A percentile compares a stretch with the other conserved stretches of the same genome.
phyloP scores from a whole-genome alignment of 2,329 filamentous ascomycete genomes.

The Colletotrichum spaethianum region DNA sequence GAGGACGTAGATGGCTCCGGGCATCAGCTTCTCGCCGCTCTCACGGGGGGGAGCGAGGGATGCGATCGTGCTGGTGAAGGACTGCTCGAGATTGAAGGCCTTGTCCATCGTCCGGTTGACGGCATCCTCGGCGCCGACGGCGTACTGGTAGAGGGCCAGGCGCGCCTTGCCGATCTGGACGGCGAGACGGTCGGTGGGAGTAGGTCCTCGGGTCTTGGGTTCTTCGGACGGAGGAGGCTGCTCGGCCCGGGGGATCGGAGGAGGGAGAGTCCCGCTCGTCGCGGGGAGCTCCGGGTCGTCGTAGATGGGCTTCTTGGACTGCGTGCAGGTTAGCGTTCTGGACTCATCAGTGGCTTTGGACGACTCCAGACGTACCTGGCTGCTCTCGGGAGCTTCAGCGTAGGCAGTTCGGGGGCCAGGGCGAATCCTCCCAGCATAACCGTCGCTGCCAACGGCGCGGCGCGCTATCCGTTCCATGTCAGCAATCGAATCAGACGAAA shows the following conservation, averaged over 20 bases:
- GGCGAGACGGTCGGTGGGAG: constrained; percentile 91
- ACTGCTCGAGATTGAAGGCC: constrained; percentile 88
- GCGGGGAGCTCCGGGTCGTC: constrained; percentile 72
- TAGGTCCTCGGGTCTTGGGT: constrained; percentile 66
- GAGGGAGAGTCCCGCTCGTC: constrained; percentile 51
- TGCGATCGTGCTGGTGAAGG: constrained; percentile 90
- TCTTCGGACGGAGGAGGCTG: constrained; percentile 46
- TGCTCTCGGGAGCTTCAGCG: constrained; percentile 63
- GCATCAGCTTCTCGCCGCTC: constrained; percentile 90
- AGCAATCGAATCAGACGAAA: neutral
- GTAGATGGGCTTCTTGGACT: constrained; percentile 83
- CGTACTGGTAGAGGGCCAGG: constrained; percentile 83
- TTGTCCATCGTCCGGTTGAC: constrained; percentile 87
- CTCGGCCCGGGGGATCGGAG: constrained; percentile 50
- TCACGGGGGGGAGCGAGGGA: constrained; percentile 89
- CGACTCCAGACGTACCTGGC: constrained; percentile 26
- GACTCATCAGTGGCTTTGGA: neutral
- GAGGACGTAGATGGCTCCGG: constrained; percentile 91
- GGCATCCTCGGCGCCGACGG: constrained; percentile 81
- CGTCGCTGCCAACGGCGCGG: constrained; percentile 68
- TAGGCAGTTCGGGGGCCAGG: constrained; percentile 61
- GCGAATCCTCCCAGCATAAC: constrained; percentile 64
- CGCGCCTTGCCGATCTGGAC: constrained; percentile 85
- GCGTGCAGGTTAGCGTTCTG: constrained; percentile 34
- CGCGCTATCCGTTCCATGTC: constrained; percentile 57